Evolutionary conservation across 2,329 filamentous ascomycete species (phyloP), one percentile per base, ranked within the genome.

Genomic region (Phialemoniopsis sp.): DNA sequence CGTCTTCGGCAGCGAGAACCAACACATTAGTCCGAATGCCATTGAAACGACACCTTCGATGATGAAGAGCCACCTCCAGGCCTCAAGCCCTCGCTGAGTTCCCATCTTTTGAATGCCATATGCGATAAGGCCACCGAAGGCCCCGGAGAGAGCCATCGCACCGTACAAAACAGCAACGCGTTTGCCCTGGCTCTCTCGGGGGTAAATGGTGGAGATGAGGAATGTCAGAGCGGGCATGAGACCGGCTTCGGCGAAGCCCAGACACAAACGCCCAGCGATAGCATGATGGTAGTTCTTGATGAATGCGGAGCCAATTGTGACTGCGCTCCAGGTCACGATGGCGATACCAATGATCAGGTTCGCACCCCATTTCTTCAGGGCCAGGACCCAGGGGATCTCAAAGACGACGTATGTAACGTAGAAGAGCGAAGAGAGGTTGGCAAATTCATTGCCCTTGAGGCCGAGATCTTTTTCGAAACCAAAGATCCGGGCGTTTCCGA

Each of bases 341-440:
- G 38, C 28, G 32, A 43, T 38, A 15, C 38, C 41, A 8, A 41
- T 41, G 14, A 43, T 12, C 31, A 26, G 10, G 21, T 26, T 26
- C 21, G 21, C 21, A 10, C 21, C 21, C 21, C 21, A 26, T 32
- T 10, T 37, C 8, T 29, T 34, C 28, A 38, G 18, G 5, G 42
- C 37, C 8, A 46, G 29, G n/a, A 42, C 39, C 3, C 30, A 68
- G 0, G 79, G 77, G 29, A 82, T 77, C 51, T 80, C 69, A 48
- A 79, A 78, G 30, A 80, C 35, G 38, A 82, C 80, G 51, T 82
- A 82, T 9, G 70, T 70, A 47, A 81, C 67, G 51, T 80, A 82
- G 57, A 81, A 81, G 38, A 75, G 49, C 3, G 73, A 75, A 3
- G 82, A 62, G 2, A 80, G 64, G 10, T 56, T 58, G 44, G 81